These are phyloP conservation scores for Bremia lactucae DNA, from an alignment of 352 stramenopile species.

Conservation along the genomic window DNA sequence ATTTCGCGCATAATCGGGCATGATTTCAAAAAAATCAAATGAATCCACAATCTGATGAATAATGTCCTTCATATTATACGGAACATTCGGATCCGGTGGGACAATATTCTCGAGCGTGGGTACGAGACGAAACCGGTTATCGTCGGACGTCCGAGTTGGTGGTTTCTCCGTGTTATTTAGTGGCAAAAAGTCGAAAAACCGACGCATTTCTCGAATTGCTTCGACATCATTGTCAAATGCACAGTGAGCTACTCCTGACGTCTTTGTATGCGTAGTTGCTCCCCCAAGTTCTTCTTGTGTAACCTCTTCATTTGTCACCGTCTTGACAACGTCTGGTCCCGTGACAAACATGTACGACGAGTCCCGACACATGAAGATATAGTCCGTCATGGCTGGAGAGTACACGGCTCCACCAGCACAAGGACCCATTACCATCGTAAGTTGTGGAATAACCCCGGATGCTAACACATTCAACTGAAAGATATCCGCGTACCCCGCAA, in stretches of 20 bases:
- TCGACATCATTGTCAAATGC: slow-evolving; percentile 96
- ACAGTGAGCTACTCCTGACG: slow-evolving; percentile 90
- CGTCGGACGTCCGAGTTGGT: slow-evolving; percentile 64
- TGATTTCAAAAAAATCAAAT: slow-evolving; percentile 95
- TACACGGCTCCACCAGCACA: slow-evolving; percentile 93
- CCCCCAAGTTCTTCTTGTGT: slow-evolving; percentile 93
- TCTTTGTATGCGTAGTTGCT: slow-evolving; percentile 91
- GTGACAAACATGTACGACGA: slow-evolving; percentile 99
- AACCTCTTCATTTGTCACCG: slow-evolving; percentile 94
- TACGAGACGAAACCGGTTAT: slow-evolving; percentile 81
- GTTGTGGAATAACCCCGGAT: slow-evolving; percentile 90
- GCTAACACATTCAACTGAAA: slow-evolving; percentile 97
- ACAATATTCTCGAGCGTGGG: slow-evolving; percentile 89
- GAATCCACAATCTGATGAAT: slow-evolving; percentile 93
- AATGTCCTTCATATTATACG: slow-evolving; percentile 98
- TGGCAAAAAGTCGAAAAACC: slow-evolving; percentile 94
- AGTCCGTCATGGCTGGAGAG: slow-evolving; percentile 97
- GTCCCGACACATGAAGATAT: slow-evolving; percentile 97
- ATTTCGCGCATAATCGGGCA: slow-evolving; percentile 95
- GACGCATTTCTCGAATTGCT: slow-evolving; percentile 87
- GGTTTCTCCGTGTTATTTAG: slow-evolving; percentile 87
- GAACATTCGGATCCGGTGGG: slow-evolving; percentile 93
- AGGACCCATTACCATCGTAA: slow-evolving; percentile 96
- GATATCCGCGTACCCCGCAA: slow-evolving; percentile 97
- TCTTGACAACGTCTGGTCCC: slow-evolving; percentile 96